A percentile compares a stretch with the other conserved stretches of the same genome.
Conservation (phyloP, 192 early-diverging fungal genomes). For the Coemansia sp. region DNA sequence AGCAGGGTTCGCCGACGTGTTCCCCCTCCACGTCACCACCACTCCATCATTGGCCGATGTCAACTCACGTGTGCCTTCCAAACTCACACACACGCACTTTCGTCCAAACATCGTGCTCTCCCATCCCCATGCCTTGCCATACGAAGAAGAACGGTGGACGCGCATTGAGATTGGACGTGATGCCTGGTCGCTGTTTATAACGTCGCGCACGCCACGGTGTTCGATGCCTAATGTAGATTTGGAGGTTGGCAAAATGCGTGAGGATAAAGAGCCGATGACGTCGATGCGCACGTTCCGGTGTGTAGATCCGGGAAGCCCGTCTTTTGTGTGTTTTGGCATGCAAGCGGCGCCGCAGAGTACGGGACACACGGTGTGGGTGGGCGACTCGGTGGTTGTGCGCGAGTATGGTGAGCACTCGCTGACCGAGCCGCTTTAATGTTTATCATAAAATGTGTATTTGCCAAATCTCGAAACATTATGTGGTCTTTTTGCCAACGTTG, state of each 20-base stretch:
- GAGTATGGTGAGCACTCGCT: constrained; percentile 39
- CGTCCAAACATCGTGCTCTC: constrained; percentile 74
- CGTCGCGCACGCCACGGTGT: constrained; percentile 61
- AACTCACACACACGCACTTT: constrained; percentile 61
- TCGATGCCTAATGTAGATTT: constrained; percentile 63
- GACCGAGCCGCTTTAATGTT: constrained; percentile 23
- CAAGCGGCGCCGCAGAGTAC: constrained; percentile 26
- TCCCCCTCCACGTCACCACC: constrained; percentile 67
- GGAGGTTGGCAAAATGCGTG: constrained; percentile 48
- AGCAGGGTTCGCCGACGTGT: constrained; percentile 78
- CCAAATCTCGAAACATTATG: constrained; percentile 4
- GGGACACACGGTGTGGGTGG: constrained; percentile 28
- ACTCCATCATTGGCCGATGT: constrained; percentile 62
- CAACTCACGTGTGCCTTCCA: constrained; percentile 57
- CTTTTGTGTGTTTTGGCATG: constrained; percentile 47
- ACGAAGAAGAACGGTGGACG: constrained; percentile 72
- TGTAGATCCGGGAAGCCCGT: constrained; percentile 35
- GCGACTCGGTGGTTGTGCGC: constrained; percentile 21
- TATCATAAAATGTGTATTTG: constrained; percentile 17
- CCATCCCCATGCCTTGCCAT: constrained; percentile 49
- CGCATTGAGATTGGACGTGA: constrained; percentile 46
- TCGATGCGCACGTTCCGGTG: constrained; percentile 58
- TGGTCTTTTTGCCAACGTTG: constrained; percentile 88
- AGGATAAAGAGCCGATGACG: constrained; percentile 56
- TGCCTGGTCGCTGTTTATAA: constrained; percentile 52